These are phyloP conservation scores for Komagataella populi DNA, from an alignment of 805 yeast species.

Conservation along the genomic window DNA sequence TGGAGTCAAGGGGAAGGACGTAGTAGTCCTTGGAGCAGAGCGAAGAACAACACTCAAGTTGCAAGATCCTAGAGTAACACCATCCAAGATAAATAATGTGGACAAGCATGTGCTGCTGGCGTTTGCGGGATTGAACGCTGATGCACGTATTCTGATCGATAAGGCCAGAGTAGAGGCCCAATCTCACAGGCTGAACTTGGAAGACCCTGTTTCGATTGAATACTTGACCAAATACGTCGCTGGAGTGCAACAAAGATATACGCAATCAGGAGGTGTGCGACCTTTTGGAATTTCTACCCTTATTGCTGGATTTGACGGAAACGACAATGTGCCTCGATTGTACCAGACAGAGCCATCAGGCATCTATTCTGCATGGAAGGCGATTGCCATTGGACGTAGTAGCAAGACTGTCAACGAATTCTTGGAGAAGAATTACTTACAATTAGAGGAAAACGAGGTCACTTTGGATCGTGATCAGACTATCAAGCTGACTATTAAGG, in stretches of 20 bases:
- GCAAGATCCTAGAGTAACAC: slow-evolving; percentile 94
- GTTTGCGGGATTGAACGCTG: slow-evolving; percentile 98
- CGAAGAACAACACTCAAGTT: slow-evolving; percentile 88
- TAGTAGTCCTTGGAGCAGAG: slow-evolving; percentile 93
- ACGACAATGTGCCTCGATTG: slow-evolving; percentile 67
- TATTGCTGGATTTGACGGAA: slow-evolving; percentile 90
- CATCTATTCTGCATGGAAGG: slow-evolving; percentile 95
- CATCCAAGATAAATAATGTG: slow-evolving; percentile 82
- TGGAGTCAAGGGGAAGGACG: slow-evolving; percentile 82
- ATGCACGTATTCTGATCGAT: slow-evolving; percentile 87
- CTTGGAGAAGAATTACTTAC: slow-evolving; percentile 70
- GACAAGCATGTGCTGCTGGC: slow-evolving; percentile 87
- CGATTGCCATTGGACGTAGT: slow-evolving; percentile 92
- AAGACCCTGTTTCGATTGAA: slow-evolving; percentile 85
- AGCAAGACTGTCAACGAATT: slow-evolving; percentile 92
- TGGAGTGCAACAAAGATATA: slow-evolving; percentile 94
- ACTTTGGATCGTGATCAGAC: slow-evolving; percentile 56
- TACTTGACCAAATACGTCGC: slow-evolving; percentile 90
- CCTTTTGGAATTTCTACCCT: slow-evolving; percentile 95
- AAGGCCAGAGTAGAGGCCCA: slow-evolving; percentile 96
- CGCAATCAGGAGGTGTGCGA: slow-evolving; percentile 97
- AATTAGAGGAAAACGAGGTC: slow-evolving; percentile 23
- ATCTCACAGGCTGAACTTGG: slow-evolving; percentile 84
- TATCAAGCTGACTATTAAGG: slow-evolving; percentile 68
- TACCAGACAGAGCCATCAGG: slow-evolving; percentile 98